phyloP scores from a whole-genome alignment of 768 basidiomycete species.

The Mycena sanguinolenta region DNA sequence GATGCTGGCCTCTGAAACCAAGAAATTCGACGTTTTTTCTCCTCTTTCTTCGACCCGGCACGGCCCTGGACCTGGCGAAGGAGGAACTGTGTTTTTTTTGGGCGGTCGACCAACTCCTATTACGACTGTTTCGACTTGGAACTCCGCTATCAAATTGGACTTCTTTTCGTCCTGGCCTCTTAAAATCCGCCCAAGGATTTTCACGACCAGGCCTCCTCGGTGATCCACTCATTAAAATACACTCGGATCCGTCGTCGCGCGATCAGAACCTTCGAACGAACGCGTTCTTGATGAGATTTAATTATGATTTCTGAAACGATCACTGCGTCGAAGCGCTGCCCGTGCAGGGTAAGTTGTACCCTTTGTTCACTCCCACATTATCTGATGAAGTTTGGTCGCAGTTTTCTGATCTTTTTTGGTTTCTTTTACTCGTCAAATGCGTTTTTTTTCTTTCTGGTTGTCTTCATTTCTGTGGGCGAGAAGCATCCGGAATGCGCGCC shows the following conservation, averaged over 20 bases:
- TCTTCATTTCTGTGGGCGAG: constrained; percentile 10
- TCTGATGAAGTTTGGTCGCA: not conserved
- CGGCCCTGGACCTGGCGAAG: not conserved
- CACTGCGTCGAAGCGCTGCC: constrained; percentile 23
- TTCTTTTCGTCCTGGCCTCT: no score
- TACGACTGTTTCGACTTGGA: not conserved
- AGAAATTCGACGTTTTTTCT: not conserved
- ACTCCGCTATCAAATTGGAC: constrained; percentile 25
- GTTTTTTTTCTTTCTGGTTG: not conserved
- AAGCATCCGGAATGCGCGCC: constrained; percentile 18
- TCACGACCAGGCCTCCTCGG: no score
- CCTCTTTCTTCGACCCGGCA: not conserved
- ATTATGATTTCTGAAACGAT: not conserved
- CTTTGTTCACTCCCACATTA: not conserved
- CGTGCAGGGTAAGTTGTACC: constrained; percentile 9
- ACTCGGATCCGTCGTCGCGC: constrained; percentile 27
- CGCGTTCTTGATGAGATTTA: constrained; percentile 5
- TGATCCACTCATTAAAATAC: no score
- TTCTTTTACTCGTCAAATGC: not conserved
- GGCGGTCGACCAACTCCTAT: no score
- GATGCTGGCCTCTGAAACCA: no score
- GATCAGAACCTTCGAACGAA: constrained; percentile 10
- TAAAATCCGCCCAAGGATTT: not conserved
- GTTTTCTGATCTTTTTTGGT: not conserved
- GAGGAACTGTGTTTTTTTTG: no score